These are phyloP conservation scores for Phytophthora melonis DNA, from an alignment of 352 stramenopile genomes.

Conservation along the genomic window DNA sequence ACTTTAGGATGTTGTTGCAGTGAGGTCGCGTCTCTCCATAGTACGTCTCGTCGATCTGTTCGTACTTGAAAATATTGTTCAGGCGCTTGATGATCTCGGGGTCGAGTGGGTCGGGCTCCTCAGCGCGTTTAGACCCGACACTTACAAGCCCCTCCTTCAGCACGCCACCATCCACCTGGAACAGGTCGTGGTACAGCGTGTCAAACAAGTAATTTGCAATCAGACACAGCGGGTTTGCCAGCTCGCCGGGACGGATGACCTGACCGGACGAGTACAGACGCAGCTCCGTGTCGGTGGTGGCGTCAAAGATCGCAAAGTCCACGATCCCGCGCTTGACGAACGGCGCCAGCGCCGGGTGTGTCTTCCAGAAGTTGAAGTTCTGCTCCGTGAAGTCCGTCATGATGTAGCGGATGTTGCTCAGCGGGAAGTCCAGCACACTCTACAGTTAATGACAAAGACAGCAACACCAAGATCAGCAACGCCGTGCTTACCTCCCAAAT, in stretches of 20 bases:
- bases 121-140: constrained; percentile 74
- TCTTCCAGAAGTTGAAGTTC: constrained; percentile 95
- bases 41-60: constrained; percentile 81
- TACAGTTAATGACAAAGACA: constrained; percentile 15
- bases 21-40: constrained; percentile 80
- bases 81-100: constrained; percentile 95
- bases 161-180: constrained; percentile 86
- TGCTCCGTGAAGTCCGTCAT: constrained; percentile 96
- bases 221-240: constrained; percentile 90
- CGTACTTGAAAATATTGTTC: constrained; percentile 91
- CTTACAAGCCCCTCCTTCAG: constrained; percentile 93
- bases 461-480: too few relatives aligned
- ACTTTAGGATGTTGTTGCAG: constrained; percentile 92
- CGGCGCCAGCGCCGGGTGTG: constrained; percentile 82
- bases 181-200: constrained; percentile 93
- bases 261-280: constrained; percentile 67
- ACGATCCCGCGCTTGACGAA: constrained; percentile 90
- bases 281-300: constrained; percentile 89
- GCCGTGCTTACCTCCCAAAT: not conserved
- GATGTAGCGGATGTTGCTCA: constrained; percentile 93
- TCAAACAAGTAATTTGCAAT: constrained; percentile 97
- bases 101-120: constrained; percentile 88
- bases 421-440: constrained; percentile 87
- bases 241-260: constrained; percentile 56
- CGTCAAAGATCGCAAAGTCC: constrained; percentile 95